Percentiles rank a stretch among this genome's conserved stretches.
phyloP scores from a whole-genome alignment of 78 protist genomes.

The slime mould (Dictyostelium discoideum) region dicty_2.7 NC_007089.4:2098001-2098500 shows the following conservation, averaged over 20 bases:
- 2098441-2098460: neutral
- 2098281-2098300: neutral
- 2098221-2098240: conserved; percentile 50
- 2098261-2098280: conserved; percentile 17
- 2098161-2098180: conserved; percentile 41
- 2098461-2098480: neutral
- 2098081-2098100: neutral
- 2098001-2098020: conserved; percentile 65
- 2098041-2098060: conserved; percentile 39
- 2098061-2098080: conserved; percentile 74
- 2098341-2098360: neutral
- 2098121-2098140: conserved; percentile 46
- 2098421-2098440: neutral
- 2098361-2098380: neutral
- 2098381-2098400: neutral
- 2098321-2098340: neutral
- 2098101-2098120: conserved; percentile 36
- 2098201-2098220: conserved; percentile 72
- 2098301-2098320: neutral
- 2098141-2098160: conserved; percentile 51
- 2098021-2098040: conserved; percentile 57
- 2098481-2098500: neutral
- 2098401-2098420: neutral
- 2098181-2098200: conserved; percentile 76
- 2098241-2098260: conserved; percentile 29